Percentiles rank a stretch among this genome's conserved stretches.
phyloP scores from a whole-genome alignment of 176 grass and related monocot species.

The Phragmites australis region DNA sequence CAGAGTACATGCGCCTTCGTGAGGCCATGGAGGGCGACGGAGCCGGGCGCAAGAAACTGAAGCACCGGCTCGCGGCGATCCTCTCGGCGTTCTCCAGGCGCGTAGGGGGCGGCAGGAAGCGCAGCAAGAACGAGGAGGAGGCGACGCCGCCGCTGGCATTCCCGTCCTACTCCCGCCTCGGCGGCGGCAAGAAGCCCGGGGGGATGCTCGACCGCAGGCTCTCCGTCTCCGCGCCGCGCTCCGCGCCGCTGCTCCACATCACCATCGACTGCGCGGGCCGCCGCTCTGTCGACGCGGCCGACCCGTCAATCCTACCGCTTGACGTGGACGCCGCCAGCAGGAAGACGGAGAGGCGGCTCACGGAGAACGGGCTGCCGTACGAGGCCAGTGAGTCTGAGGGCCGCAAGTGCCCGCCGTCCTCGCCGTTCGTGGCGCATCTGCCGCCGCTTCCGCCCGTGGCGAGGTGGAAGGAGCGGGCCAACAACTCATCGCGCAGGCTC shows the following conservation, averaged over 20 bases:
- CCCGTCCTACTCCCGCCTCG: conserved; percentile 35
- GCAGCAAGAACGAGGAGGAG: conserved; percentile 5
- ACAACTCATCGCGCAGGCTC: conserved; percentile 14
- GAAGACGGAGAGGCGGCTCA: conserved; percentile 37
- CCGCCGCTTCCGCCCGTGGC: conserved; percentile 8
- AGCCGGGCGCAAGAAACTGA: conserved; percentile 57
- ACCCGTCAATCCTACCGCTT: conserved; percentile 38
- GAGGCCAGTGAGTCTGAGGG: conserved; percentile 56
- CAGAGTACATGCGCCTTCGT: background rate
- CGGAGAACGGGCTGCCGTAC: conserved; percentile 22
- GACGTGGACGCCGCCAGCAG: conserved; percentile 10
- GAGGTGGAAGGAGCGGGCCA: conserved; percentile 27
- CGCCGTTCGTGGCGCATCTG: conserved; percentile 44
- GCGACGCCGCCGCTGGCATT: conserved; percentile 28
- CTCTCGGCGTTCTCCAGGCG: conserved; percentile 64
- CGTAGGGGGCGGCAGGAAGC: conserved; percentile 36
- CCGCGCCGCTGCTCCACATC: conserved; percentile 51
- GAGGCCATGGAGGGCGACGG: conserved; percentile 39
- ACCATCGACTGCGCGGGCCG: conserved; percentile 68
- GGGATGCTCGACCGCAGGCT: conserved; percentile 39
- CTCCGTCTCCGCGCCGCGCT: conserved; percentile 45
- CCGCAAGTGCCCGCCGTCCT: conserved; percentile 62
- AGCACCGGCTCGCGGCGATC: conserved; percentile 63
- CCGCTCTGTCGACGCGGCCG: conserved; percentile 57
- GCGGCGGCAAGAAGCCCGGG: conserved; percentile 6